Base-by-base conservation (phyloP, 1,284 basidiomycete species). In the Xerocomus nothofagi region DNA sequence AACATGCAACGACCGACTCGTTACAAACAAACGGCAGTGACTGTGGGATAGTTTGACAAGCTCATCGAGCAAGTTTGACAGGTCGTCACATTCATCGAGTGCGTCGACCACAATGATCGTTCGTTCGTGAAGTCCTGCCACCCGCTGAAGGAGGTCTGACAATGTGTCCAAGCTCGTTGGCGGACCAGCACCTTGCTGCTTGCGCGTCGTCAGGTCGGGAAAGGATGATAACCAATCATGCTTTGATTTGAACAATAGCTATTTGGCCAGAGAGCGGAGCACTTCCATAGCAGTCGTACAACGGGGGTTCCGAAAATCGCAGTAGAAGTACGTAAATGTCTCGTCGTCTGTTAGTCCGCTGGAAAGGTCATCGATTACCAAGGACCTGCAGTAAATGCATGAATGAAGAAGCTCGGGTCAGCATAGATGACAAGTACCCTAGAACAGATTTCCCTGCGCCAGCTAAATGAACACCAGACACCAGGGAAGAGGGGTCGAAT, bases 51-150 rank as follows among this genome's bases (percentile, higher is more conserved):
- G 31, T 6, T 32, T 24, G 8, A 14, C 20, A 5, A 46, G n/a
- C 3, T 20, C 12, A 4, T 11, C 8, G 0, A 58, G 45, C 4
- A 47, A 11, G 1, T 60, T 29, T 7, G 26, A 27, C 26, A 27
- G 26, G 6, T 27, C 26, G 2, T 55, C 38, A 36, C 57, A 58
- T 21, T 50, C 51, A 8, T 57, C 58, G 3, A 58, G 37, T 6
- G 55, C 55, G 5, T 57, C 56, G 3, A 57, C 30, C 7, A 56
- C 18, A 9, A 49, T 6, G 3, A 56, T 31, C 9, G 56, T 44
- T 6, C 15, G 30, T 6, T 17, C 6, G 15, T 57, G 42, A 2
- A 56, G 31, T n/a, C 10, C 11, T 24, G 27, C 31, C 1, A 29
- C 55, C 3, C 38, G 55, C 6, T 43, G 10, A 8, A 57, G 26